These are phyloP conservation scores for Starmerella powellii DNA, from an alignment of 805 yeast species.

Conservation along the genomic window DNA sequence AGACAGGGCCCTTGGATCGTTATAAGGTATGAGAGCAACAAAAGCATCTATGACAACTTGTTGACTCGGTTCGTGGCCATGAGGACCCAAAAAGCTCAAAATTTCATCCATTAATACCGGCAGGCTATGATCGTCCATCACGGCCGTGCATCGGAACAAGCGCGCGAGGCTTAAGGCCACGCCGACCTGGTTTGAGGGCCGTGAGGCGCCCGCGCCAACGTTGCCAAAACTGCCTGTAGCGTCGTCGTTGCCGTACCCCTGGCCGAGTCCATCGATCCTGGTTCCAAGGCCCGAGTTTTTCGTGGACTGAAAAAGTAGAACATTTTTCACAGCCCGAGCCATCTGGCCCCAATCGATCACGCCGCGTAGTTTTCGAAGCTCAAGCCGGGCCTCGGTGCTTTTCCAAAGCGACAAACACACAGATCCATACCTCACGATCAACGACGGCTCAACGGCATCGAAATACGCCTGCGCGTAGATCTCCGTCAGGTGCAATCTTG, in stretches of 20 bases:
- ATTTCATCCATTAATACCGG: conserved; percentile 3
- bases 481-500: conserved; percentile 48
- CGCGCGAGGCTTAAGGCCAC: conserved; percentile 11
- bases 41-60: conserved; percentile 9
- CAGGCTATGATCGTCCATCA: not conserved
- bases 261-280: not conserved
- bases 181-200: not conserved
- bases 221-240: not conserved
- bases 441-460: conserved; percentile 57
- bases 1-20: not conserved
- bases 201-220: not conserved
- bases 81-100: conserved; percentile 12
- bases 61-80: conserved; percentile 5
- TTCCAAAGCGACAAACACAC: conserved; percentile 44
- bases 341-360: conserved; percentile 9
- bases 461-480: conserved; percentile 63
- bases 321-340: conserved; percentile 8
- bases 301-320: conserved; percentile 4
- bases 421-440: conserved; percentile 48
- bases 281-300: not conserved
- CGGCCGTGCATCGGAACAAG: conserved; percentile 7
- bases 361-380: not conserved
- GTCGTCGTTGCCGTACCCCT: not conserved
- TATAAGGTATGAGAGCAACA: conserved; percentile 9
- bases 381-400: conserved; percentile 35